A percentile compares a stretch with the other conserved stretches of the same genome.
Conservation (phyloP, 371 early-diverging fungal genomes). For the Quaeritorhiza haematococci region DNA sequence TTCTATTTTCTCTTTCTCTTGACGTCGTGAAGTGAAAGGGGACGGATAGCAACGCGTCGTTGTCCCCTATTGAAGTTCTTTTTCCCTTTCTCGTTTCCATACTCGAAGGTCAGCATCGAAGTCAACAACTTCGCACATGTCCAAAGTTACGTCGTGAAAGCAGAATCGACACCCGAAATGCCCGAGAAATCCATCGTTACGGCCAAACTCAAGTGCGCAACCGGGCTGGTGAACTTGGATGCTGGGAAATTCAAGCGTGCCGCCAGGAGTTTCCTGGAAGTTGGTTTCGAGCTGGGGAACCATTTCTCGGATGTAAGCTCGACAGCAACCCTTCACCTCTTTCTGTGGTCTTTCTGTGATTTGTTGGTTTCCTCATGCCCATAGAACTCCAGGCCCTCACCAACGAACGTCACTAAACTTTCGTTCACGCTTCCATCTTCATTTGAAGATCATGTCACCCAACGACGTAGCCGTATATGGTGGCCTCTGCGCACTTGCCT, state of each 20-base stretch:
- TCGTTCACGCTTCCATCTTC: slow-evolving; percentile 21
- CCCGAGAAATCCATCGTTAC: slow-evolving; percentile 51
- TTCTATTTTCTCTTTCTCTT: background rate
- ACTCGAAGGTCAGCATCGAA: slow-evolving; percentile 58
- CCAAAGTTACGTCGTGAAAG: slow-evolving; percentile 66
- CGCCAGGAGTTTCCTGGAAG: slow-evolving; percentile 61
- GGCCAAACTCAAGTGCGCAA: slow-evolving; percentile 61
- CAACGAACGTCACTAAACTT: background rate
- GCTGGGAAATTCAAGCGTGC: slow-evolving; percentile 52
- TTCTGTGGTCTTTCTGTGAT: background rate
- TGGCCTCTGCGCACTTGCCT: slow-evolving; percentile 72
- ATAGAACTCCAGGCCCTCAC: background rate
- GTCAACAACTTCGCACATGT: slow-evolving; percentile 65
- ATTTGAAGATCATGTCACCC: slow-evolving; percentile 56
- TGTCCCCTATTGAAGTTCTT: background rate
- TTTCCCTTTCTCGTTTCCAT: background rate
- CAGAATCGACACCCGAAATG: slow-evolving; percentile 62
- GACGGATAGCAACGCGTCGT: background rate
- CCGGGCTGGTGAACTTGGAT: slow-evolving; percentile 62
- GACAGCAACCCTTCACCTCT: background rate
- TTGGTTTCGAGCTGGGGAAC: slow-evolving; percentile 51
- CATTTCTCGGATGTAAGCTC: slow-evolving; percentile 35
- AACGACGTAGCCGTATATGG: slow-evolving; percentile 83
- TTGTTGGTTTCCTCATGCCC: slow-evolving; percentile 2
- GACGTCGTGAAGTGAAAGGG: background rate